Evolutionary conservation across 768 basidiomycete species (phyloP), one percentile per base, ranked within the genome.

Genomic region (Lactifluus pinguis): DNA sequence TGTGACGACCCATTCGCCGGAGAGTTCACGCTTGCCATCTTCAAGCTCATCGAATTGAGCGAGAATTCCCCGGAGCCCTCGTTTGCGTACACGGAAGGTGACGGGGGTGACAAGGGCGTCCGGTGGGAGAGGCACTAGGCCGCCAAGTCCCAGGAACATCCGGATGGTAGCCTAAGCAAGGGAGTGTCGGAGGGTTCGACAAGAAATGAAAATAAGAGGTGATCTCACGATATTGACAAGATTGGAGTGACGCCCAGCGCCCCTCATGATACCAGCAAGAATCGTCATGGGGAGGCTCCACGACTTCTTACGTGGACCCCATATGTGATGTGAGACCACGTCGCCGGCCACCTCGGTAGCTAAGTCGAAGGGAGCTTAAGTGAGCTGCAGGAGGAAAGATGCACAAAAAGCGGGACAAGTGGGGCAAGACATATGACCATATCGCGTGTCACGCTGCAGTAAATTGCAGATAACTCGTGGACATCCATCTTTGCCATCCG

Each of bases 201-300:
- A 49, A 59, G 10, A 44, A 53, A 3, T 13, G 30, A 15, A 4
- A 15, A 32, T 38, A 17, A 41, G 15, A 17, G n/a, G 21, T 56
- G 21, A 52, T 78, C 82, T 66, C 61, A 89, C 87, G 49, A 98
- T 85, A 67, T 95, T 89, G 5, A 90, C 85, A 14, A 99, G 78
- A 47, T 85, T 82, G 10, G 89, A 86, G 71, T 95, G 90, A 36
- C 83, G 79, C 14, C 85, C 85, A 36, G 89, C 83, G 44, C 92
- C 90, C 56, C 94, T 84, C 79, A 94, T 88, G 68, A 95, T 79
- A 60, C 83, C 84, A n/a, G 83, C 83, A 14, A 92, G 81, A 34
- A 95, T 79, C 2, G 95, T 95, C 89, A 98, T 92, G 74, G 91
- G 89, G 55, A 94, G 85, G 0, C 94, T 92, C 95, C 95, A 99